Percentiles rank a stretch among this genome's conserved stretches.
phyloP scores from a whole-genome alignment of 2,329 filamentous ascomycete genomes.

The Xylariales sp. region DNA sequence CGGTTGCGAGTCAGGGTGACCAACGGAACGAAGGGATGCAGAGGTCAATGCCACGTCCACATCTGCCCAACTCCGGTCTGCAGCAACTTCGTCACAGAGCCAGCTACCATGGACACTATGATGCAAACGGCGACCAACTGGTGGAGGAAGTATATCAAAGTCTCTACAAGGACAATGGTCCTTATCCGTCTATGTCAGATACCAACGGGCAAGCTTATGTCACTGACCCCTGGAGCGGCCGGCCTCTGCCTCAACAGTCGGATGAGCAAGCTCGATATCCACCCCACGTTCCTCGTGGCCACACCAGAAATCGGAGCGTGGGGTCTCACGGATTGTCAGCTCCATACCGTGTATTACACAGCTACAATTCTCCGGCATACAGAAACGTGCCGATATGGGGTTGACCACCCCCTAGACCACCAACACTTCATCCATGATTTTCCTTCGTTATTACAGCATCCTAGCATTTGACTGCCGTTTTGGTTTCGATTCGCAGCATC shows the following conservation, averaged over 20 bases:
- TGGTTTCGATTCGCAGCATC: background rate
- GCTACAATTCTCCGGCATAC: conserved; percentile 56
- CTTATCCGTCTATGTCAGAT: conserved; percentile 17
- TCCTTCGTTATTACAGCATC: background rate
- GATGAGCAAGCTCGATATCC: conserved; percentile 28
- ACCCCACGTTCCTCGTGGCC: conserved; percentile 30
- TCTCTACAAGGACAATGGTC: conserved; percentile 18
- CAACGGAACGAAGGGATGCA: conserved; percentile 1
- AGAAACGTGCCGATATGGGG: conserved; percentile 52
- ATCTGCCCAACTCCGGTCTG: conserved; percentile 9
- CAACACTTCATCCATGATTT: background rate
- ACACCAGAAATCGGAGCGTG: conserved; percentile 34
- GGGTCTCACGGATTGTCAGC: conserved; percentile 25
- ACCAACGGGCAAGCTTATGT: conserved; percentile 17
- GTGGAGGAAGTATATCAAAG: conserved; percentile 8
- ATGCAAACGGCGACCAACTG: conserved; percentile 12
- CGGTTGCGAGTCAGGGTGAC: conserved; percentile 18
- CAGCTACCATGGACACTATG: conserved; percentile 24
- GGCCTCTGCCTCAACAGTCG: conserved; percentile 22
- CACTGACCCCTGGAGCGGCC: conserved; percentile 22
- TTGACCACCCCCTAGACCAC: conserved; percentile 21
- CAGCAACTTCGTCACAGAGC: conserved; percentile 16
- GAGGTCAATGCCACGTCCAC: conserved; percentile 10
- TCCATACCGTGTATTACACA: conserved; percentile 51
- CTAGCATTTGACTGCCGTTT: background rate